A percentile compares a stretch with the other conserved stretches of the same genome.
These are phyloP conservation scores for Boletus barrowsii DNA, from an alignment of 768 basidiomycete genomes.

Conservation along the genomic window DNA sequence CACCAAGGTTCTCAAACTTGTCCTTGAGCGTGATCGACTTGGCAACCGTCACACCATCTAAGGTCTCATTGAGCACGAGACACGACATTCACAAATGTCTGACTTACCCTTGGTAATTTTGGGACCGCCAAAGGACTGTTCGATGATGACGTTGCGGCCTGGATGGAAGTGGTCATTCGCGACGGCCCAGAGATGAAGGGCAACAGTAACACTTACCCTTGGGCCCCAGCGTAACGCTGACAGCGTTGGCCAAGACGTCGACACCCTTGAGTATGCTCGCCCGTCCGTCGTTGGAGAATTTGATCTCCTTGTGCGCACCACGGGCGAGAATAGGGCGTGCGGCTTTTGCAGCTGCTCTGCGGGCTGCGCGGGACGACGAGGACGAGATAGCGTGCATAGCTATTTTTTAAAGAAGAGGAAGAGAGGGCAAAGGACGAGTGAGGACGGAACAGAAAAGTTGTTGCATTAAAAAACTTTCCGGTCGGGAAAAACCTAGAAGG, in stretches of 20 bases:
- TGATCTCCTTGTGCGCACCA: constrained; percentile 92
- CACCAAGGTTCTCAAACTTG: constrained; percentile 99
- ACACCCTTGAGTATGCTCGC: constrained; percentile 94
- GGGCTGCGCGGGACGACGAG: constrained; percentile 63
- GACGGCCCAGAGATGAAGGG: no score
- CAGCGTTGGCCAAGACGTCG: constrained; percentile 94
- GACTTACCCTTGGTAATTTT: constrained; percentile 92
- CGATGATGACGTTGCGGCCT: constrained; percentile 99
- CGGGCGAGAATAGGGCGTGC: constrained; percentile 55
- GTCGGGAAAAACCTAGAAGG: constrained; percentile 33
- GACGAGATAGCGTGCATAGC: constrained; percentile 47
- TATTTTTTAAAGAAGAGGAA: neutral
- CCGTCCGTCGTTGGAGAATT: constrained; percentile 93
- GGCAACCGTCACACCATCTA: constrained; percentile 71
- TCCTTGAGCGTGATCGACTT: constrained; percentile 93
- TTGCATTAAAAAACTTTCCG: constrained; percentile 25
- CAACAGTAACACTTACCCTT: constrained; percentile 51
- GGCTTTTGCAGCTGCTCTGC: constrained; percentile 60
- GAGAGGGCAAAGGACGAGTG: neutral
- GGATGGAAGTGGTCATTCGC: constrained; percentile 13
- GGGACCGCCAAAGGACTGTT: constrained; percentile 84
- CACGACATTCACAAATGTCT: neutral
- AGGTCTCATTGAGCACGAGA: constrained; percentile 2
- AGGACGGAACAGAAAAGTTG: constrained; percentile 9
- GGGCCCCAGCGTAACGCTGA: constrained; percentile 93